Conservation (phyloP, 495 filamentous ascomycete genomes). For the Daldinia caldariorum region DNA sequence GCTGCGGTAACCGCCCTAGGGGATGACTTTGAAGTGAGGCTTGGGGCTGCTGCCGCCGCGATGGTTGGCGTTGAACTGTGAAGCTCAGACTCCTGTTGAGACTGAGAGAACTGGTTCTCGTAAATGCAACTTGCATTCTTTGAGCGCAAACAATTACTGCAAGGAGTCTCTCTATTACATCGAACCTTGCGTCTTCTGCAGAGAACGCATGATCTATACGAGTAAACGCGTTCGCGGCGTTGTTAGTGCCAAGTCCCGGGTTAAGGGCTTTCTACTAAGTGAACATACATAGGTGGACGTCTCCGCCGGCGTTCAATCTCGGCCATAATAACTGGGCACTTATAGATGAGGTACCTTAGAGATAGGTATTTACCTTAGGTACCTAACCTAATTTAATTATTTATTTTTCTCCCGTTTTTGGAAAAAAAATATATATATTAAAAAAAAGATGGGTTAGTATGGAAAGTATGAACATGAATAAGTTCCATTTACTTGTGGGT, state of each 20-base stretch:
- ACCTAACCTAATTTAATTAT: not conserved
- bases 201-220: conserved; percentile 57
- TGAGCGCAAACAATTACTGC: conserved; percentile 61
- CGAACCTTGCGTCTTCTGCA: conserved; percentile 62
- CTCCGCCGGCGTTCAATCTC: conserved; percentile 57
- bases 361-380: too few relatives aligned
- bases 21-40: conserved; percentile 29
- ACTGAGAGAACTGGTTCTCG: conserved; percentile 26
- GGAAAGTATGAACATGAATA: conserved; percentile 16
- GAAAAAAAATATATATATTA: too few relatives aligned
- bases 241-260: conserved; percentile 25
- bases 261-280: not conserved
- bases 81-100: conserved; percentile 14
- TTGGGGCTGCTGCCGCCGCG: conserved; percentile 12
- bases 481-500: too few relatives aligned
- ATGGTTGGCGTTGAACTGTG: conserved; percentile 3
- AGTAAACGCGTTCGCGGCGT: not conserved
- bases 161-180: conserved; percentile 61
- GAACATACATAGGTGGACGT: conserved; percentile 58
- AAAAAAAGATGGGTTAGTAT: too few relatives aligned
- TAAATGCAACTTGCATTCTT: conserved; percentile 59
- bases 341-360: too few relatives aligned
- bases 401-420: too few relatives aligned
- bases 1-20: conserved; percentile 32
- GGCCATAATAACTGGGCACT: conserved; percentile 41